Percentiles rank a stretch among this genome's conserved stretches.
phyloP scores from a whole-genome alignment of 2,329 filamentous ascomycete species.

The Cladosporium sp. region DNA sequence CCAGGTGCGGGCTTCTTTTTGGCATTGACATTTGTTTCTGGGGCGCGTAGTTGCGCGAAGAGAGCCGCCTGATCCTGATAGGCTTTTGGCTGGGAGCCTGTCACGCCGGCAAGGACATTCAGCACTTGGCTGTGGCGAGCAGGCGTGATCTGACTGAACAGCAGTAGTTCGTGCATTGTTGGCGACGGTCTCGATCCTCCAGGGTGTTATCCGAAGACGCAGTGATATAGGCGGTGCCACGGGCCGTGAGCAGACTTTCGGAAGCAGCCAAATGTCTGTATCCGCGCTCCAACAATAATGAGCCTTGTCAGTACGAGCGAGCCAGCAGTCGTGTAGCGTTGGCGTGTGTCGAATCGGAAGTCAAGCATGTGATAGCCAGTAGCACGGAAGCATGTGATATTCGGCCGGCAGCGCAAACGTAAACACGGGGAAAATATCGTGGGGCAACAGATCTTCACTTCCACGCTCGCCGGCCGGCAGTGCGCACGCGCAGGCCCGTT shows the following conservation, averaged over 20 bases:
- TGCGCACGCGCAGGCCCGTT: neutral
- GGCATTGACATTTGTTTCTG: conserved; percentile 17
- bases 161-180: conserved; percentile 58
- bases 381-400: neutral
- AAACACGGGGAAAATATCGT: neutral
- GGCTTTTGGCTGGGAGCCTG: conserved; percentile 56
- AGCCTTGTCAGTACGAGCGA: too few relatives aligned
- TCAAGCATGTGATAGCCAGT: neutral
- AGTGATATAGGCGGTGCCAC: too few relatives aligned
- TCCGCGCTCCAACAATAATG: too few relatives aligned
- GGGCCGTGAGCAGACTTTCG: too few relatives aligned
- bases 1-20: conserved; percentile 15
- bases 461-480: too few relatives aligned
- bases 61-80: conserved; percentile 32
- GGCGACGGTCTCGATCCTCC: too few relatives aligned
- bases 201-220: too few relatives aligned
- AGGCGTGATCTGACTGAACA: conserved; percentile 56
- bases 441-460: neutral
- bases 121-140: conserved; percentile 57
- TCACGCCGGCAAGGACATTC: conserved; percentile 58
- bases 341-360: too few relatives aligned
- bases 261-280: too few relatives aligned
- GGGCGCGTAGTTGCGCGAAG: conserved; percentile 12
- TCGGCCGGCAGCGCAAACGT: neutral
- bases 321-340: too few relatives aligned